Evolutionary conservation across 768 basidiomycete genomes (phyloP).

Genomic region (Lentinula raphanica): DNA sequence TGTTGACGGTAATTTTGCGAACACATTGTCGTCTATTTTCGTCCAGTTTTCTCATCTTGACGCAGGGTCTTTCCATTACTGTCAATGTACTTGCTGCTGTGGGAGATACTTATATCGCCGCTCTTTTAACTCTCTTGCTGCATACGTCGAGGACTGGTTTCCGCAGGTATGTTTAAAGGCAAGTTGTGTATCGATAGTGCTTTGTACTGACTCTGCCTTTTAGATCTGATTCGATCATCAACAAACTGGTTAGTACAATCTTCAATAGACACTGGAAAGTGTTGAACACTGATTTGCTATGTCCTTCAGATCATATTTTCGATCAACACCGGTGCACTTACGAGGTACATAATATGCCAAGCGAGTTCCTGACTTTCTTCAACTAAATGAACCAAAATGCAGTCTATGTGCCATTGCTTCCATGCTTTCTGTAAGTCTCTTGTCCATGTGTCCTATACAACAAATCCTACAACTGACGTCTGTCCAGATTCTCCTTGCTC

Average conservation of each 20-base stretch:
- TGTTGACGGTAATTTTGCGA: constrained; percentile 26
- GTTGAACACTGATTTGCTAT: neutral
- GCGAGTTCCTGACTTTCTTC: neutral
- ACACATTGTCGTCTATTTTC: too few relatives aligned
- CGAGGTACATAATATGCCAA: constrained; percentile 24
- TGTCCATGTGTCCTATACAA: neutral
- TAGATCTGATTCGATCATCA: constrained; percentile 46
- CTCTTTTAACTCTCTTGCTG: constrained; percentile 35
- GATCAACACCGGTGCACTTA: constrained; percentile 36
- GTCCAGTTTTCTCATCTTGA: neutral
- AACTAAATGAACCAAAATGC: neutral
- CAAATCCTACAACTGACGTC: neutral
- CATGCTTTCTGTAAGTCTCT: constrained; percentile 37
- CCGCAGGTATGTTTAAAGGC: constrained; percentile 23
- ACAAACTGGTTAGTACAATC: constrained; percentile 29
- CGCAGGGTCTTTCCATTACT: constrained; percentile 32
- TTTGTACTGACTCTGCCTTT: neutral
- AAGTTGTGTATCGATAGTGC: neutral
- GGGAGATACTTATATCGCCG: constrained; percentile 43
- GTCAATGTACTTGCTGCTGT: constrained; percentile 42
- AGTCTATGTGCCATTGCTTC: constrained; percentile 42
- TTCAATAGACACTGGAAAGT: too few relatives aligned
- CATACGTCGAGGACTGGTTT: constrained; percentile 43
- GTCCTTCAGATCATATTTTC: constrained; percentile 39
- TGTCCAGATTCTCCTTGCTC: constrained; percentile 40